Percentiles rank a stretch among this genome's conserved stretches.
Evolutionary conservation across 352 stramenopile genomes (phyloP).

Genomic region (Globisporangium uncinulatum): DNA sequence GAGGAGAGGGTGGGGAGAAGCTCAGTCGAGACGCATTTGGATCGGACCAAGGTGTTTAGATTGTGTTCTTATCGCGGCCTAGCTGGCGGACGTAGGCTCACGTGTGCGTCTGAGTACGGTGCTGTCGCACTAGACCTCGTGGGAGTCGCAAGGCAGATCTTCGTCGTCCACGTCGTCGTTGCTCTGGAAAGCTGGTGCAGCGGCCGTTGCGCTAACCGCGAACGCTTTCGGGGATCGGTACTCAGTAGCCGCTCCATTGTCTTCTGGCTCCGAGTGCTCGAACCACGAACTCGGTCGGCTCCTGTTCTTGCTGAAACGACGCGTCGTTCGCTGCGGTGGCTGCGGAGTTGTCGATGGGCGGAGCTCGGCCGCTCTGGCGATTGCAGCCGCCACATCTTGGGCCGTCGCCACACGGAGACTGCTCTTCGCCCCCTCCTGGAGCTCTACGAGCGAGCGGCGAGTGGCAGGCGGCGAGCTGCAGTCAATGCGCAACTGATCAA

Average conservation of each 20-base stretch:
- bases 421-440: slow-evolving; percentile 5
- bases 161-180: slow-evolving; percentile 21
- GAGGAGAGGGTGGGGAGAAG: not conserved
- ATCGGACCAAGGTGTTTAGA: too few relatives aligned
- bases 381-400: slow-evolving; percentile 37
- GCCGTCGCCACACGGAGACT: slow-evolving; percentile 25
- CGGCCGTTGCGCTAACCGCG: slow-evolving; percentile 1
- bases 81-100: too few relatives aligned
- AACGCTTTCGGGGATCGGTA: slow-evolving; percentile 1
- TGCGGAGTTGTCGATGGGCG: slow-evolving; percentile 4
- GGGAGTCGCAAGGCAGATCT: not conserved
- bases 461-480: not conserved
- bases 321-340: not conserved
- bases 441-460: slow-evolving; percentile 5
- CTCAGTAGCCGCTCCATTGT: slow-evolving; percentile 18
- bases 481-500: slow-evolving; percentile 17
- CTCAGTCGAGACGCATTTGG: not conserved
- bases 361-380: slow-evolving; percentile 24
- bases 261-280: slow-evolving; percentile 23
- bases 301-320: not conserved
- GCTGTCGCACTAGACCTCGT: not conserved
- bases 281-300: slow-evolving; percentile 1
- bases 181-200: slow-evolving; percentile 8
- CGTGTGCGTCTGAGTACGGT: not conserved
- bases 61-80: too few relatives aligned